Conservation (phyloP, 495 filamentous ascomycete species). For the Aspergillus baeticus region DNA sequence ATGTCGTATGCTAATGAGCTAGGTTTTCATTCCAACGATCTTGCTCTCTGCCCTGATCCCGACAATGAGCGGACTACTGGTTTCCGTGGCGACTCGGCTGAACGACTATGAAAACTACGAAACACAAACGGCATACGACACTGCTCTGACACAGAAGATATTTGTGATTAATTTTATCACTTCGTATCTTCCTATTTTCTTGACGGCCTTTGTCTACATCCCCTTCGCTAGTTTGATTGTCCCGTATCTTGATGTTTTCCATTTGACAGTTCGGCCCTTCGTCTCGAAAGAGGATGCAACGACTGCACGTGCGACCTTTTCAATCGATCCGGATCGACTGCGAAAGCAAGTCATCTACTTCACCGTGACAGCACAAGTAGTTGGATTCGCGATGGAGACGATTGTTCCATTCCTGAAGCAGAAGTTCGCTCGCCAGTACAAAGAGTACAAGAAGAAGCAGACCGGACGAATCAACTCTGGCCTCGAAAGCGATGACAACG, state of each 20-base stretch:
- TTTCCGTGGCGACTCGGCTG: constrained; percentile 71
- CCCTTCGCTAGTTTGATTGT: constrained; percentile 87
- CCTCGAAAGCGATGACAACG: constrained; percentile 23
- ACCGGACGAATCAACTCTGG: constrained; percentile 25
- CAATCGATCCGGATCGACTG: constrained; percentile 80
- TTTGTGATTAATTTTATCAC: constrained; percentile 98
- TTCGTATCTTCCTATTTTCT: constrained; percentile 86
- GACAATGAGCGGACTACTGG: constrained; percentile 72
- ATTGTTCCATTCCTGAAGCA: constrained; percentile 85
- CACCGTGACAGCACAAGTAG: constrained; percentile 91
- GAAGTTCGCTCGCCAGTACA: constrained; percentile 67
- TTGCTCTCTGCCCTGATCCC: constrained; percentile 81
- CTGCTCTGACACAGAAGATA: constrained; percentile 81
- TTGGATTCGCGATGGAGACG: constrained; percentile 82
- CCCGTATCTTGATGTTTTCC: constrained; percentile 87
- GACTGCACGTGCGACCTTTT: constrained; percentile 61
- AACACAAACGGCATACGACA: constrained; percentile 74
- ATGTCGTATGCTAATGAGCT: constrained; percentile 28
- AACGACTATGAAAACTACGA: constrained; percentile 93
- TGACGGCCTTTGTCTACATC: constrained; percentile 96
- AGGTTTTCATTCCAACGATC: constrained; percentile 87
- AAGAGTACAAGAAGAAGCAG: constrained; percentile 48
- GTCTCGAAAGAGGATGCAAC: constrained; percentile 66
- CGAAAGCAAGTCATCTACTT: constrained; percentile 96
- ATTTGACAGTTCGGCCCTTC: constrained; percentile 71